Base-by-base conservation (phyloP, 257 asterid genomes). In the Solanum virginianum region DNA sequence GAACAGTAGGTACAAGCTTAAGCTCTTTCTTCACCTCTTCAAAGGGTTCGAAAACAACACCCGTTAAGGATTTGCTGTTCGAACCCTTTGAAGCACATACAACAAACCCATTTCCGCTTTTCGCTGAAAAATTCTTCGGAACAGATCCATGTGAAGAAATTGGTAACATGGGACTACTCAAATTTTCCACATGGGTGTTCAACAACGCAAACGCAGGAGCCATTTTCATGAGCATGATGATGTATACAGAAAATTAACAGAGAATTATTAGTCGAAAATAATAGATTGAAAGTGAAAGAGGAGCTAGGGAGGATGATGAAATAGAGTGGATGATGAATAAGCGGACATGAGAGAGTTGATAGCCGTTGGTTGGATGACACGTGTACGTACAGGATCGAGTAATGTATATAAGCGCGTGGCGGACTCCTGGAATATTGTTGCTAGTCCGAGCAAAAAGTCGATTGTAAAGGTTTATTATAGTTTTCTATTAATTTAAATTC, bases 21-120 rank as follows among this genome's bases (percentile, higher is more conserved):
- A 89, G 89, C 83, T 90, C 93, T 85, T 90, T 89, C 86, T 91
- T 91, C 80, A 85, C 85, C 41, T 88, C 88, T 65, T 88, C 88
- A 57, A 88, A 85, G 1, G 90, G 90, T 51, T 82, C 60, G 49
- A 88, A 88, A 17, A 63, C 62, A 29, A 82, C 54, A 4, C 63
- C 86, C 12, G 47, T 57, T 2, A 49, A 20, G 1, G 63, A 69
- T n/a, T 43, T 45, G 4, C 10, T 81, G 20, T 41, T 56, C 51
- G 82, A 32, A 2, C 79, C 82, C 39, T 86, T 83, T 16, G 83
- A 15, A 43, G 89, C 87, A 47, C 54, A 63, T 18, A 68, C 14
- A 9, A 59, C 65, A 5, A 80, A 49, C 3, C 82, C 63, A 26
- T 15, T 51, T 47, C 81, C 20, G 1, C 11, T 74, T 4, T 74